A percentile compares a stretch with the other conserved stretches of the same genome.
Evolutionary conservation across 2,329 filamentous ascomycete genomes (phyloP).

Genomic region (Lecanicillium sp.): DNA sequence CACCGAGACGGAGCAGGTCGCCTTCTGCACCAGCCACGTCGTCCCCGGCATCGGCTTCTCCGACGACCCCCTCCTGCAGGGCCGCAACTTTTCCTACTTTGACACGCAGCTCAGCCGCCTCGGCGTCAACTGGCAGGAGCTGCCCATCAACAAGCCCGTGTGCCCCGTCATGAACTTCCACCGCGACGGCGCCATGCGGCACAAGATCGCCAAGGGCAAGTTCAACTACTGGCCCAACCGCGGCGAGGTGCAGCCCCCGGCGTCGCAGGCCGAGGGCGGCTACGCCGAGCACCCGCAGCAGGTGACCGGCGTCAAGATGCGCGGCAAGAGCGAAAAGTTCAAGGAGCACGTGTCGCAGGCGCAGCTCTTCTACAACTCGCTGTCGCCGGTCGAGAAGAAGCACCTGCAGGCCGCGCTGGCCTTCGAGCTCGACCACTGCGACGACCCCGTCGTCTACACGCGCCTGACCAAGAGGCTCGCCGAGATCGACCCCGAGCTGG

Average conservation of each 20-base stretch:
- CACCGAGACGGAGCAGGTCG: conserved; percentile 73
- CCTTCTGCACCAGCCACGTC: conserved; percentile 75
- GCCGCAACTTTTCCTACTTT: conserved; percentile 62
- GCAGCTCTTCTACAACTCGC: conserved; percentile 76
- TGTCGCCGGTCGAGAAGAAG: conserved; percentile 62
- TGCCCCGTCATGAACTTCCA: conserved; percentile 72
- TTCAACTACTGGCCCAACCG: conserved; percentile 62
- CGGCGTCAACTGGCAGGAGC: conserved; percentile 68
- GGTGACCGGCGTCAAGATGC: conserved; percentile 63
- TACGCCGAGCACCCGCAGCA: conserved; percentile 62
- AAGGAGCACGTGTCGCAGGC: conserved; percentile 72
- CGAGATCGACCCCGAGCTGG: conserved; percentile 67
- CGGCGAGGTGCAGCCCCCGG: conserved; percentile 59
- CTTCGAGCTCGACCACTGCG: conserved; percentile 76
- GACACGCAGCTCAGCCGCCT: conserved; percentile 66
- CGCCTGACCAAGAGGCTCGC: conserved; percentile 61
- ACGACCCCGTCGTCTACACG: conserved; percentile 70
- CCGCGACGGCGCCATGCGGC: conserved; percentile 66
- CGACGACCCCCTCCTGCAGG: conserved; percentile 68
- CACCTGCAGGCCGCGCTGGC: conserved; percentile 65
- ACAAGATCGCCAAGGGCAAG: conserved; percentile 62
- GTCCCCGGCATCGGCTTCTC: conserved; percentile 74
- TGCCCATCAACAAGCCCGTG: conserved; percentile 70
- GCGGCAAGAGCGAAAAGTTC: conserved; percentile 67
- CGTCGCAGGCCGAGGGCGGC: conserved; percentile 54